A percentile compares a stretch with the other conserved stretches of the same genome.
phyloP scores from a whole-genome alignment of 2,329 filamentous ascomycete species.

The Epichloe aotearoae region DNA sequence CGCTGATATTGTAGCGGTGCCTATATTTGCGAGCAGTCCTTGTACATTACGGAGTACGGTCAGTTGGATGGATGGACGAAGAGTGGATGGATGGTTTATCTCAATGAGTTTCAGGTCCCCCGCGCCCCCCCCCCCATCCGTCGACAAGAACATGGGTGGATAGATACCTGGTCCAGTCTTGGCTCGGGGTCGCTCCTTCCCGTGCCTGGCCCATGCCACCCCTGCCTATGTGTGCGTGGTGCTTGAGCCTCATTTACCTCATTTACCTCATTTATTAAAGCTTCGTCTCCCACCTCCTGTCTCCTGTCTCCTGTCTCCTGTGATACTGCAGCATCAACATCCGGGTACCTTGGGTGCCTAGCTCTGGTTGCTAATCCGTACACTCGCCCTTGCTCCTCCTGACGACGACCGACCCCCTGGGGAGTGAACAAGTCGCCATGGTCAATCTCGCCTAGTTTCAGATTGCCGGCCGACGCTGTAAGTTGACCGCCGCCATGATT shows the following conservation, averaged over 20 bases:
- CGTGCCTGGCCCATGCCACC: neutral
- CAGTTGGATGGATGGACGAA: too few species aligned
- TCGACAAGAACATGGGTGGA: neutral
- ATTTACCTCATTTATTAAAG: neutral
- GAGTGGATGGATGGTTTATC: neutral
- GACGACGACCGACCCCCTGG: neutral
- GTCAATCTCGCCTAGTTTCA: slow-evolving; percentile 1
- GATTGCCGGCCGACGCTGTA: slow-evolving; percentile 1
- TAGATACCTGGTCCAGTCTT: neutral
- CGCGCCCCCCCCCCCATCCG: too few species aligned
- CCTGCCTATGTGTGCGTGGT: neutral
- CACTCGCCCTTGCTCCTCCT: neutral
- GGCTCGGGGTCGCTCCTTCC: neutral
- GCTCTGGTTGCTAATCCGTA: neutral
- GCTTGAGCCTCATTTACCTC: neutral
- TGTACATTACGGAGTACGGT: too few species aligned
- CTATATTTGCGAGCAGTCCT: neutral
- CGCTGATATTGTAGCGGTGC: neutral
- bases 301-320: neutral
- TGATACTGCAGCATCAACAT: neutral
- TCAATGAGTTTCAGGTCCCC: too few species aligned
- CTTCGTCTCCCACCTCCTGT: neutral
- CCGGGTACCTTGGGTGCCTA: neutral
- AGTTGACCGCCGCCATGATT: neutral
- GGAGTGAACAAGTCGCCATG: neutral